Percentiles rank a stretch among this genome's conserved stretches.
These are phyloP conservation scores for Spirogloea muscicola DNA, from an alignment of 139 green algal genomes.

Conservation along the genomic window DNA sequence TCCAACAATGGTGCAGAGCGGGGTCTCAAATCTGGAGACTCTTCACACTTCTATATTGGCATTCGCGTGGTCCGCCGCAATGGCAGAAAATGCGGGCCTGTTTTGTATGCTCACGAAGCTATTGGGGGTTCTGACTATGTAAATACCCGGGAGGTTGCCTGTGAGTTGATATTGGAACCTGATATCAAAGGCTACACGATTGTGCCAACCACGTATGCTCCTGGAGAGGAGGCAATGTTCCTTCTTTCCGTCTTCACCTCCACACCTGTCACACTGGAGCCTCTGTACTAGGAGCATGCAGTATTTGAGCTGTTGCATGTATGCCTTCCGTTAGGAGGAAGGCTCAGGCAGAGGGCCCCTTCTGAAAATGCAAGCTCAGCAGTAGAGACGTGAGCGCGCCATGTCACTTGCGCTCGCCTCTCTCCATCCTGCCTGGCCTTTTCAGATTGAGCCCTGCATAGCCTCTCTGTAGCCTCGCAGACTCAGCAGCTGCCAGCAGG, in stretches of 20 bases:
- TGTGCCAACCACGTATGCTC: conserved; percentile 19
- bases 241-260: conserved; percentile 34
- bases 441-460: no score
- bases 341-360: no score
- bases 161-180: conserved; percentile 18
- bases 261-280: not conserved
- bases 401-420: no score
- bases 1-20: not conserved
- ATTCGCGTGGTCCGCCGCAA: conserved; percentile 21
- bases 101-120: not conserved
- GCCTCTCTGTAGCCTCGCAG: no score
- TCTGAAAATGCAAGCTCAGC: no score
- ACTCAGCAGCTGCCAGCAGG: no score
- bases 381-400: no score
- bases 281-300: no score
- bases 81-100: not conserved
- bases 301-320: no score
- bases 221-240: conserved; percentile 18
- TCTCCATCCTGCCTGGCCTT: no score
- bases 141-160: conserved; percentile 30
- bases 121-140: conserved; percentile 28
- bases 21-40: not conserved
- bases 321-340: no score
- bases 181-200: conserved; percentile 25
- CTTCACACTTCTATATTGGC: conserved; percentile 21